Conservation (phyloP, 176 grass and related monocot genomes). For the Rhipidocladum racemiflorum region DNA sequence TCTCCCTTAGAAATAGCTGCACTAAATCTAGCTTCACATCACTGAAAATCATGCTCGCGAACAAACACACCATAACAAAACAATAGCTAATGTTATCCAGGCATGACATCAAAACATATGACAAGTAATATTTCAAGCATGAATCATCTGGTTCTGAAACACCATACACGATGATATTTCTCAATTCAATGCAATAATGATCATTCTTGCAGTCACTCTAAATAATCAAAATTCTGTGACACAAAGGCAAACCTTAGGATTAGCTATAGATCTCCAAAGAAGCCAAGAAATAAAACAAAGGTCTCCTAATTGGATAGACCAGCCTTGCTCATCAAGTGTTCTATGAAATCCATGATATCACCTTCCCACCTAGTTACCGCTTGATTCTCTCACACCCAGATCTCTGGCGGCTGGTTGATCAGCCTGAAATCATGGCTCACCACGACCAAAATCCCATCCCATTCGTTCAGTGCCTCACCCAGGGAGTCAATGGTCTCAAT, state of each 20-base stretch:
- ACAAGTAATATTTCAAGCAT: not conserved
- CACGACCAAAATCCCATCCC: conserved; percentile 86
- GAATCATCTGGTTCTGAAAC: not conserved
- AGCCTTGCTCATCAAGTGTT: conserved; percentile 73
- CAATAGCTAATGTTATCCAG: not conserved
- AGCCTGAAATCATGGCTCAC: conserved; percentile 97
- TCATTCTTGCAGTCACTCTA: not conserved
- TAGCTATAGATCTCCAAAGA: conserved; percentile 24
- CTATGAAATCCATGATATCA: conserved; percentile 93
- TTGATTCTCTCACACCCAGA: conserved; percentile 93
- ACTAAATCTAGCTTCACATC: not conserved
- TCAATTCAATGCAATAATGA: not conserved
- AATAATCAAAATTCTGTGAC: not conserved
- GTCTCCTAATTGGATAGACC: conserved; percentile 42
- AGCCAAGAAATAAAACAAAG: not conserved
- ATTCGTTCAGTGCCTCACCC: conserved; percentile 83
- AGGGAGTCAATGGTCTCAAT: conserved; percentile 95
- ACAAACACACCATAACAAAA: not conserved
- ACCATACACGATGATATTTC: not conserved
- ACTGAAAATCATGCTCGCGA: not conserved
- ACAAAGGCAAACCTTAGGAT: conserved; percentile 29
- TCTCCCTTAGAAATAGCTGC: too few species aligned
- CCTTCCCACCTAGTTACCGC: conserved; percentile 88
- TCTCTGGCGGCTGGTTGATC: conserved; percentile 98
- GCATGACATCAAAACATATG: not conserved